Conservation (phyloP, 805 yeast species). For the Kodamaea lidongshanica region DNA sequence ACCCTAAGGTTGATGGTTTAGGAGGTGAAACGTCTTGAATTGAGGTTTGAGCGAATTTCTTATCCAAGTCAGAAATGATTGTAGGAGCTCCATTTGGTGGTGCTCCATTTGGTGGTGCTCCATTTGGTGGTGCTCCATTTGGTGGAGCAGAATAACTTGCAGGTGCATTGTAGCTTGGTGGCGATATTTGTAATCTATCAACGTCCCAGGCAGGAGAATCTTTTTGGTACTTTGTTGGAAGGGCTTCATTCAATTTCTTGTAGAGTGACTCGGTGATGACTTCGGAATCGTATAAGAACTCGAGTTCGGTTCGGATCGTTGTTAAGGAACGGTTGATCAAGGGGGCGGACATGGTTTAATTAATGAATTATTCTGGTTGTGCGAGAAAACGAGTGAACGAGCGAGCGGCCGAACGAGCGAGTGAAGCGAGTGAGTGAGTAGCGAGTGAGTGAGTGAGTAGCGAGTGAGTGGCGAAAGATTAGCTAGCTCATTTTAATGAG, state of each 20-base stretch:
- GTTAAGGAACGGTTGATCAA: constrained; percentile 73
- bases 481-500: no score
- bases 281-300: constrained; percentile 67
- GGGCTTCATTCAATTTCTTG: constrained; percentile 40
- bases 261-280: constrained; percentile 57
- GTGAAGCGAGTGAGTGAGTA: no score
- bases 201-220: constrained; percentile 47
- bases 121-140: constrained; percentile 1
- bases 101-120: constrained; percentile 4
- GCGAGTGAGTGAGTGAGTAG: no score
- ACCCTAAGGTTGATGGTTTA: constrained; percentile 23
- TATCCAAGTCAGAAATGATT: constrained; percentile 9
- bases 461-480: no score
- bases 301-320: constrained; percentile 70
- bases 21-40: constrained; percentile 17
- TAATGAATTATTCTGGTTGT: no score
- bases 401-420: no score
- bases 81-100: constrained; percentile 6
- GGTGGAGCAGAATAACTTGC: constrained; percentile 2
- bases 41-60: constrained; percentile 11
- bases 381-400: no score
- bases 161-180: constrained; percentile 5
- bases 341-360: constrained; percentile 45
- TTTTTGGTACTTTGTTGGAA: constrained; percentile 54
- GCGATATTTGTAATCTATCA: constrained; percentile 18